Evolutionary conservation across 2,329 filamentous ascomycete genomes (phyloP), one percentile per base, ranked within the genome.

Genomic region (Colletotrichum sp.): DNA sequence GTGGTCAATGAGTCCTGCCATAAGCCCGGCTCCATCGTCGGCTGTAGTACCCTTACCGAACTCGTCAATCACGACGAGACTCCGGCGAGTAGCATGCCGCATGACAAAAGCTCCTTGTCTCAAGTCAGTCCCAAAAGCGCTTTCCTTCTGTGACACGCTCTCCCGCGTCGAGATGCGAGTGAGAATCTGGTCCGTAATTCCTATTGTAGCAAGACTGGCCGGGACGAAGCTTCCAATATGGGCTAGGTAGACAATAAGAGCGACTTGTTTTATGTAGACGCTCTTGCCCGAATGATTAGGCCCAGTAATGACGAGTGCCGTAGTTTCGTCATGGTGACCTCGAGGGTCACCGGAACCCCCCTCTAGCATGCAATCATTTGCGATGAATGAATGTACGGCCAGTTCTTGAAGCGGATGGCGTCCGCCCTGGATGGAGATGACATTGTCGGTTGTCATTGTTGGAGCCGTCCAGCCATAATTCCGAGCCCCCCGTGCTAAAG

Each of bases 221-320:
- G 97, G 96, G 2, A 99, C 95, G 82, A 95, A 99, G 82, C 95
- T 96, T 67, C 97, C 97, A 69, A 98, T 91, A 81, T 99, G 97
- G 1, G 97, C 95, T 84, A 99, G 90, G 82, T 97, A 98, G 16
- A 98, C 93, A 74, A 98, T 97, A 66, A 98, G 87, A 6, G 96
- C 97, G 36, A 95, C 92, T 83, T 99, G 96, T 83, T 98, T 99
- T 82, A 99, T 89, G 83, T 98, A 99, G 0, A 99, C 92, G 79
- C 96, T 99, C 84, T 99, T 99, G 1, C 97, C 97, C 0, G 97
- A 99, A 82, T 97, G 98, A 80, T 99, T 99, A 6, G 97, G 96
- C 0, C 97, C 97, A 0, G 97, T 99, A 80, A 99, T 84, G 8
- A 98, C 86, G 15, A 98, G 83, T 85, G 95, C 93, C 78, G 91